phyloP scores from a whole-genome alignment of 202 grass and related monocot species.

The Musa balbisiana region DNA sequence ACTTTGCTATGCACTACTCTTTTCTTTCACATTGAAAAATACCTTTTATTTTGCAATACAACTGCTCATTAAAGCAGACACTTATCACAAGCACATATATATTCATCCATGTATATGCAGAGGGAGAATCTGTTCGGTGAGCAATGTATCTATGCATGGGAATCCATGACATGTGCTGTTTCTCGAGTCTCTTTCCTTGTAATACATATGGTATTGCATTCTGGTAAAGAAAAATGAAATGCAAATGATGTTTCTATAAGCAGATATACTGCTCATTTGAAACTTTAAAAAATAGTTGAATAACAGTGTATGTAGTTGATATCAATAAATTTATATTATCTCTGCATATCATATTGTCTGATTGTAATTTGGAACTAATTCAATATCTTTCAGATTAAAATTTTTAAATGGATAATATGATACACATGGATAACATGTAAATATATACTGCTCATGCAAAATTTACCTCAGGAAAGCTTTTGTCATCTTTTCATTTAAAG shows the following conservation, averaged over 20 bases:
- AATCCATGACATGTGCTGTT: not conserved
- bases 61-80: no score
- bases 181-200: not conserved
- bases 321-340: no score
- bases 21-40: no score
- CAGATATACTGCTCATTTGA: not conserved
- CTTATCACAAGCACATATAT: no score
- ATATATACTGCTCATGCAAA: not conserved
- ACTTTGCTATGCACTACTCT: not conserved
- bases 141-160: no score
- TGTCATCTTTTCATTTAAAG: no score
- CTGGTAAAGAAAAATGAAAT: not conserved
- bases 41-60: no score
- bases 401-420: not conserved
- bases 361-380: not conserved
- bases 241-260: not conserved
- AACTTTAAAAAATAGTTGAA: no score
- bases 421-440: not conserved
- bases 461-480: no score
- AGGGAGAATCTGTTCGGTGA: no score
- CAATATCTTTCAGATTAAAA: not conserved
- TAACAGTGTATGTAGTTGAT: not conserved
- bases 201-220: not conserved
- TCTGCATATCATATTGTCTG: not conserved
- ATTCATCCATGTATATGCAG: no score